Conservation (phyloP, 495 filamentous ascomycete species). For the Penicillium bialowiezense region DNA sequence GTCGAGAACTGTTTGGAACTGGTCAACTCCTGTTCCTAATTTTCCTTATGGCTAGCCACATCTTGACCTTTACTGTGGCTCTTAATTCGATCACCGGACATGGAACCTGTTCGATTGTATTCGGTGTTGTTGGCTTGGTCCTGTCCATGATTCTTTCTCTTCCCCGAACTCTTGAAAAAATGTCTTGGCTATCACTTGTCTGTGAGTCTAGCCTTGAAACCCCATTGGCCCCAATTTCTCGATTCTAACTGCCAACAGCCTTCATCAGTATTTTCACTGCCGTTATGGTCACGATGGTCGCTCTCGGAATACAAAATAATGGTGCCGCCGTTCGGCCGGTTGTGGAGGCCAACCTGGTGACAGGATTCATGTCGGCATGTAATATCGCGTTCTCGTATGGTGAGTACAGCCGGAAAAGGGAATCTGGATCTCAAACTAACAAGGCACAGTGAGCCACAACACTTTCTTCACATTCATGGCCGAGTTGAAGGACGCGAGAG, state of each 20-base stretch:
- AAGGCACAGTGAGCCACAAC: not conserved
- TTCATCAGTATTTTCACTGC: constrained; percentile 62
- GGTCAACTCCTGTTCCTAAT: constrained; percentile 60
- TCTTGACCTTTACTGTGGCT: constrained; percentile 67
- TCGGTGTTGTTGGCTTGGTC: constrained; percentile 56
- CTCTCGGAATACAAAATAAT: constrained; percentile 41
- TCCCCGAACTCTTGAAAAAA: constrained; percentile 55
- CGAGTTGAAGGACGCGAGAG: constrained; percentile 59
- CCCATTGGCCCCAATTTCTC: not conserved
- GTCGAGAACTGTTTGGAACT: constrained; percentile 55
- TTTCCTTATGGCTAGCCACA: constrained; percentile 68
- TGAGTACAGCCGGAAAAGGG: not conserved
- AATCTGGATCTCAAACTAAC: too few relatives aligned
- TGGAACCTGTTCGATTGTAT: constrained; percentile 61
- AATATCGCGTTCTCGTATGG: not conserved
- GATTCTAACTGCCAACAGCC: constrained; percentile 33
- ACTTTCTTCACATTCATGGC: constrained; percentile 67
- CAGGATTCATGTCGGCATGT: too few relatives aligned
- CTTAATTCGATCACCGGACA: constrained; percentile 60
- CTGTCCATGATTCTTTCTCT: constrained; percentile 58
- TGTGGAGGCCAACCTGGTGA: too few relatives aligned
- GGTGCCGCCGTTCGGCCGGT: not conserved
- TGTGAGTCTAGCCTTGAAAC: not conserved
- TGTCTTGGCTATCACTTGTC: constrained; percentile 43
- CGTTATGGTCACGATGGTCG: constrained; percentile 65